Percentiles rank a stretch among this genome's conserved stretches.
phyloP scores from a whole-genome alignment of 345 rosid genomes.

The Excoecaria cochinchinensis region DNA sequence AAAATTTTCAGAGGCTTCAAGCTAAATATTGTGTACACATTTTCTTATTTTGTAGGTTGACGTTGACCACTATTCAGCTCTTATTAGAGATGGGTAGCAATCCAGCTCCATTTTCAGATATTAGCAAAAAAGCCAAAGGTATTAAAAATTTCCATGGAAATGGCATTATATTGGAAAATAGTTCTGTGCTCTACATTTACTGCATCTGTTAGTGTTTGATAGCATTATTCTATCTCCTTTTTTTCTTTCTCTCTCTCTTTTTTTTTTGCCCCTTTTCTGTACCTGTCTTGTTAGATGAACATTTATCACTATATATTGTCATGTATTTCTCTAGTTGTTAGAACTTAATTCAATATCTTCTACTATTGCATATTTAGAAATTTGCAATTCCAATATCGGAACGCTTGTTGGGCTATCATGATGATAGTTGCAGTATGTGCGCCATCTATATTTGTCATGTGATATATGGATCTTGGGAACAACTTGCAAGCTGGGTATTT shows the following conservation, averaged over 20 bases:
- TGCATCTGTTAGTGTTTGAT: background rate
- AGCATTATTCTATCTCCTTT: background rate
- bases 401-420: background rate
- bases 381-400: background rate
- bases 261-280: background rate
- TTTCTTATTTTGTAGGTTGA: conserved; percentile 16
- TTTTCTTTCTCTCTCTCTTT: background rate
- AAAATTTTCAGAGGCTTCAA: background rate
- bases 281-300: background rate
- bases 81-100: conserved; percentile 52
- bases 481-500: background rate
- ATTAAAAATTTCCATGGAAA: background rate
- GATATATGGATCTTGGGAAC: background rate
- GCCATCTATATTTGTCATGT: background rate
- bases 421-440: background rate
- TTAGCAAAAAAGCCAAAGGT: conserved; percentile 81
- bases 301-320: background rate
- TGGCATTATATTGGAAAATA: background rate
- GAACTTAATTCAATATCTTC: background rate
- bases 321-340: background rate
- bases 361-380: background rate
- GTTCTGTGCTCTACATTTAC: background rate
- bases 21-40: background rate
- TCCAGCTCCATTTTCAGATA: conserved; percentile 74
- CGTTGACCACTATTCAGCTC: conserved; percentile 13